These are phyloP conservation scores for Pichia sp. DNA, from an alignment of 1,139 yeast genomes.

Conservation along the genomic window DNA sequence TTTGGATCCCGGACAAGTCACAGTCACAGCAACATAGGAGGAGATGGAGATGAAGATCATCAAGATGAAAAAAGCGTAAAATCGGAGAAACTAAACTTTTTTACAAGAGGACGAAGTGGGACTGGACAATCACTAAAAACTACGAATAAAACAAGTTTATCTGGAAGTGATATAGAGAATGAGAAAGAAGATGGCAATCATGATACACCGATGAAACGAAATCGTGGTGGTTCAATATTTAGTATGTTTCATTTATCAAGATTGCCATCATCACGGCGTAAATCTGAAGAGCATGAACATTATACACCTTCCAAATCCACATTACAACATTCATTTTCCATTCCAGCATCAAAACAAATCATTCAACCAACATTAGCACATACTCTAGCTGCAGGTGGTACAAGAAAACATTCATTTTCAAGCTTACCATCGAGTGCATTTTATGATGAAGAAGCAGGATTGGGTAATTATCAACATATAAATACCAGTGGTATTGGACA, in stretches of 20 bases:
- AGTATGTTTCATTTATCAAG: neutral
- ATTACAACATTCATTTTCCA: neutral
- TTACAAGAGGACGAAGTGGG: no score
- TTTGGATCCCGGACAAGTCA: no score
- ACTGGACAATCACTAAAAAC: neutral
- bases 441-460: constrained; percentile 8
- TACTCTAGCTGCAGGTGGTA: constrained; percentile 12
- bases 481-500: no score
- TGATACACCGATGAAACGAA: neutral
- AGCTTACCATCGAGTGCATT: neutral
- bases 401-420: constrained; percentile 1
- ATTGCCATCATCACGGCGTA: no score
- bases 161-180: no score
- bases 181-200: neutral
- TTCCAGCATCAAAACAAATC: neutral
- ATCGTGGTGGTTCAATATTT: neutral
- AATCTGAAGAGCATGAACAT: no score
- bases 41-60: no score
- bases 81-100: no score
- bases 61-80: no score
- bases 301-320: neutral
- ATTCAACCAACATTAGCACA: constrained; percentile 11
- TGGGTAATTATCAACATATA: neutral
- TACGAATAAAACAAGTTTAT: neutral
- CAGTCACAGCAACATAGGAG: no score